Evolutionary conservation across 208 protist genomes (phyloP), one percentile per base, ranked within the genome.

Genomic region (Angomonas deanei): DNA sequence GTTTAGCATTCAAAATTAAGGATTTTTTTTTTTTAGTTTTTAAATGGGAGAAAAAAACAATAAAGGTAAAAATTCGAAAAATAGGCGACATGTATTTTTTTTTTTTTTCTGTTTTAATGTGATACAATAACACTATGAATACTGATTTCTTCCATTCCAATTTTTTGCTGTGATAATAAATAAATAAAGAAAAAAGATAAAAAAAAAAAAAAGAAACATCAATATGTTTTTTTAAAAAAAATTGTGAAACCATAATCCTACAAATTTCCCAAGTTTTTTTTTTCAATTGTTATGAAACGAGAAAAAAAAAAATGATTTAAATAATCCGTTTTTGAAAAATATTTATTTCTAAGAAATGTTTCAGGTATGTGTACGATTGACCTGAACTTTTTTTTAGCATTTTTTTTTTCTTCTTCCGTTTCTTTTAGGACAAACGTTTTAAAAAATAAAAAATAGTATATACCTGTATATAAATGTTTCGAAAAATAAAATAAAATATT

Each of bases 31-130:
- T 42, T 42, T 42, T 42, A 13, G 24, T 49, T 66, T 24, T 49
- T 28, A n/a, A 42, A 42, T 42, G 36, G 15, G 36, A 42, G 15
- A 42, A n/a, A 42, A 54, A 54, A 54, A 54, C 48, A 54, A 54
- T 30, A 54, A 54, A 26, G n/a, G 24, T 19, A 60, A 39, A 19
- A 60, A 60, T 13, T 34, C 31, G n/a, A 42, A 24, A 28, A 60
- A 60, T 11, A 34, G 32, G 30, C 39, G 38, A 58, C 61, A 28
- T 56, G 28, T 57, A 39, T 34, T 63, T 36, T 24, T 58, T 50
- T 55, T 6, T 55, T 57, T 70, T 32, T 70, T 23, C 61, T 49
- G 36, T 59, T 59, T 36, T 59, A 33, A 15, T 42, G 15, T 8
- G 8, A 15, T 42, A 42, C 36, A 42, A n/a, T n/a, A n/a, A 42